Conservation (phyloP, 2,329 filamentous ascomycete genomes). For the Colletotrichum shisoi region DNA sequence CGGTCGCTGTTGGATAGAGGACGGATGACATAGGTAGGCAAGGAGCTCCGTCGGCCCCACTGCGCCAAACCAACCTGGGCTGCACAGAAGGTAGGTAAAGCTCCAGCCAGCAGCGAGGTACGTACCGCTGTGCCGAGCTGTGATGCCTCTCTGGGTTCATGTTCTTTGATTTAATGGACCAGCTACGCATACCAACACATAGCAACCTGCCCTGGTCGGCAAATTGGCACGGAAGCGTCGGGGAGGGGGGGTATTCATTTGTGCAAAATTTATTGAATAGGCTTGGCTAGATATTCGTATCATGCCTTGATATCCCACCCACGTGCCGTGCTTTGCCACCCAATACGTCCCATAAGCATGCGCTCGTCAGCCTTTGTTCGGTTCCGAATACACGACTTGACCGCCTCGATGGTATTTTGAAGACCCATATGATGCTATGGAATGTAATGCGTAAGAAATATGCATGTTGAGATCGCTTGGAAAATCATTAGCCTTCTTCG, state of each 20-base stretch:
- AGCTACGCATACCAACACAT: not conserved
- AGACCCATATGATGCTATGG: conserved; percentile 1
- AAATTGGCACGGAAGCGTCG: not conserved
- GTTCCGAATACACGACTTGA: not conserved
- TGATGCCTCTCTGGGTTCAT: not conserved
- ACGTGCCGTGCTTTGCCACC: not conserved
- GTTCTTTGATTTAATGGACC: not conserved
- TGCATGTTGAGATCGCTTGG: conserved; percentile 23
- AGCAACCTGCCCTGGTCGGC: no score
- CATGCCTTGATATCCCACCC: not conserved
- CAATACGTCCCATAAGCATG: no score
- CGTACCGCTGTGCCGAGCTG: conserved; percentile 26
- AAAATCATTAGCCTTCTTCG: conserved; percentile 12
- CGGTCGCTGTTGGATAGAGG: conserved; percentile 28
- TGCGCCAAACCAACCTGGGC: not conserved
- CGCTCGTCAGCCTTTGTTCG: not conserved
- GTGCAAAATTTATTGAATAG: not conserved
- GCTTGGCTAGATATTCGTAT: not conserved
- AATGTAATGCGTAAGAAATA: conserved; percentile 9
- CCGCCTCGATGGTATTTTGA: conserved; percentile 17
- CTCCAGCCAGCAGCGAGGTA: conserved; percentile 7
- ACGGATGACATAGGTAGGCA: conserved; percentile 39
- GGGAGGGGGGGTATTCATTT: not conserved
- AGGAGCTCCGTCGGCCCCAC: conserved; percentile 27
- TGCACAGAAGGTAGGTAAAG: not conserved